Conservation (phyloP, 805 yeast genomes). For the Kuraishia borneana region DNA sequence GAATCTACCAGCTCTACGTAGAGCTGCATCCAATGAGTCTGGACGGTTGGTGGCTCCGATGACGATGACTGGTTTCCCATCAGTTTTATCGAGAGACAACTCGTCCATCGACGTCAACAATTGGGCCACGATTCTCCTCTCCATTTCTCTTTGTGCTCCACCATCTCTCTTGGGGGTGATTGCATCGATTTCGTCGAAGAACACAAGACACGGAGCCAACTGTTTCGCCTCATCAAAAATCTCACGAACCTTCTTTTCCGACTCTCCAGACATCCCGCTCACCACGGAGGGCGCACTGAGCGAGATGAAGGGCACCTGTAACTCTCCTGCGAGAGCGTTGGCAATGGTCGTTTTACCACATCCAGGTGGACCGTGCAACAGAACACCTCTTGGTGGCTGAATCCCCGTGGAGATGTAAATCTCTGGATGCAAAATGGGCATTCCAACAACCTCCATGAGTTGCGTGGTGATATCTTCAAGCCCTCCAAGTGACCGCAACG, state of each 20-base stretch:
- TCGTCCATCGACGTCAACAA: constrained; percentile 92
- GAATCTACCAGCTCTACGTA: constrained; percentile 93
- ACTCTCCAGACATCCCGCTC: constrained; percentile 98
- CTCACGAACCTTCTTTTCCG: constrained; percentile 89
- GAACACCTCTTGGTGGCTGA: constrained; percentile 91
- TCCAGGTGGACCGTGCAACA: constrained; percentile 96
- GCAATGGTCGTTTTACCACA: constrained; percentile 98
- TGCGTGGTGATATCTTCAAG: constrained; percentile 77
- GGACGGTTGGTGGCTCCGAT: constrained; percentile 97
- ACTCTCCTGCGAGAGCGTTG: constrained; percentile 89
- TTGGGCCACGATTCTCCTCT: constrained; percentile 92
- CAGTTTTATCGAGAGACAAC: constrained; percentile 75
- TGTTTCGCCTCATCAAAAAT: constrained; percentile 85
- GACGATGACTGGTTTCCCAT: constrained; percentile 85
- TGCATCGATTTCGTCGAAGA: constrained; percentile 96
- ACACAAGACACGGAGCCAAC: constrained; percentile 85
- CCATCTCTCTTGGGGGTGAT: constrained; percentile 97
- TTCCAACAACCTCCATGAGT: constrained; percentile 79
- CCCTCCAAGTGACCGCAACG: constrained; percentile 77
- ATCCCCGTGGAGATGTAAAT: constrained; percentile 80
- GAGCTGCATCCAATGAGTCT: constrained; percentile 86
- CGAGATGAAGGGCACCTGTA: constrained; percentile 84
- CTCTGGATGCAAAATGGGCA: constrained; percentile 92
- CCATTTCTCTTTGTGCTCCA: constrained; percentile 98
- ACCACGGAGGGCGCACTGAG: constrained; percentile 94